phyloP scores from a whole-genome alignment of 208 protist genomes.

The Wallacemonas collosoma region DNA sequence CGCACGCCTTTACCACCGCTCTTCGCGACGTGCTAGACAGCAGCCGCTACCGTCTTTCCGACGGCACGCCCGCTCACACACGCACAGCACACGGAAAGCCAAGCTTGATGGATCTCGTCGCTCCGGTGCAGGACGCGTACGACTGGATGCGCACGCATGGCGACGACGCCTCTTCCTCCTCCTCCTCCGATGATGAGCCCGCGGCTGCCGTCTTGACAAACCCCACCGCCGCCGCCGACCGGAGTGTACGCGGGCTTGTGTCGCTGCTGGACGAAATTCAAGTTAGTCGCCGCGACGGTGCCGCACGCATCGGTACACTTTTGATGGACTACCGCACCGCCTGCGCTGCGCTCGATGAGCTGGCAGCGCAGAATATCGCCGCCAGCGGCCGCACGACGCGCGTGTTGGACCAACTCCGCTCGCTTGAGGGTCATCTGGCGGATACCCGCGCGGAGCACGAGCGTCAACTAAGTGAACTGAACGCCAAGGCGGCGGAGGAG shows the following conservation, averaged over 20 bases:
- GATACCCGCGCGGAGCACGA: slow-evolving; percentile 46
- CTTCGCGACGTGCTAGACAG: slow-evolving; percentile 5
- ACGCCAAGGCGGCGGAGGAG: slow-evolving; percentile 30
- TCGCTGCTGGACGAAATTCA: slow-evolving; percentile 7
- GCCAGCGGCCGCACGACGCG: slow-evolving; percentile 22
- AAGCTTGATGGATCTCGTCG: slow-evolving; percentile 10
- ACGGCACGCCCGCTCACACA: background rate
- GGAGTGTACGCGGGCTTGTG: slow-evolving; percentile 2
- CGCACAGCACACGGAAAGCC: background rate
- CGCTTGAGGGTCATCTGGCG: slow-evolving; percentile 28
- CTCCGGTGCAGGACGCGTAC: slow-evolving; percentile 4
- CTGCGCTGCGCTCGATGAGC: slow-evolving; percentile 16
- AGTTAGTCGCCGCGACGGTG: background rate
- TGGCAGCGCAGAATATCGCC: slow-evolving; percentile 19
- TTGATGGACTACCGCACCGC: slow-evolving; percentile 3
- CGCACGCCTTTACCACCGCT: background rate
- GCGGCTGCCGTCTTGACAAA: background rate
- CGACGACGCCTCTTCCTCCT: background rate
- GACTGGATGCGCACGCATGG: background rate
- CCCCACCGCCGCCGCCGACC: background rate
- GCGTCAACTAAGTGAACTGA: slow-evolving; percentile 28
- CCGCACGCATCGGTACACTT: background rate
- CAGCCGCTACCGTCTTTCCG: slow-evolving; percentile 1
- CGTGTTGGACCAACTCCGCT: slow-evolving; percentile 26
- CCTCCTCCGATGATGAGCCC: background rate